Evolutionary conservation across 2,329 filamentous ascomycete species (phyloP), one percentile per base, ranked within the genome.

Genomic region (Claviceps sp.): DNA sequence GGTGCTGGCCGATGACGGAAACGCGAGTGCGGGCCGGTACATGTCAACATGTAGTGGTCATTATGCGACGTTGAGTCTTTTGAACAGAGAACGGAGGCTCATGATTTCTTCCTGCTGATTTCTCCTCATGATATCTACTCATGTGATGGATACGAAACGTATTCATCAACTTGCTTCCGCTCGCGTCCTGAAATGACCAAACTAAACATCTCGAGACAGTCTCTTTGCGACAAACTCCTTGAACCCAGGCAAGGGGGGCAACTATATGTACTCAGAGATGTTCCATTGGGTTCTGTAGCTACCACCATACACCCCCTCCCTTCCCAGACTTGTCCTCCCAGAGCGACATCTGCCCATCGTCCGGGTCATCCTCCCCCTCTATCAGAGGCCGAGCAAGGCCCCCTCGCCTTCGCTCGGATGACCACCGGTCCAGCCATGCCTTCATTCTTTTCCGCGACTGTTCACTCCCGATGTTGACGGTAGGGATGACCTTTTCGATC

Each of bases 401-500:
- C 6, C 76, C 77, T 57, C 71, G 73, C 54, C 76, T 69, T 61
- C 80, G 66, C 65, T 84, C 80, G 0, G 69, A 64, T 55, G 79
- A 60, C 81, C 81, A 85, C 46, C 76, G 70, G 58, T 85, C 81
- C 17, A 75, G 73, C 82, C 82, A 85, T 3, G 62, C 71, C 67
- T 79, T 83, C 80, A 84, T 84, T 54, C 77, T 71, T 57, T 71
- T 72, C 48, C 80, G 66, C 2, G 73, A 71, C 50, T 69, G 65
- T 53, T 81, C 79, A 60, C 75, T 82, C 1, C 79, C 80, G 1
- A 84, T 77, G 52, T 98, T 97, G 3, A 98, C 93, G 0, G 93
- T 98, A 0, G 93, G 93, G 16, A 98, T 85, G 6, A 98, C 79
- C 67, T 84, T 87, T 56, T 91, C 89, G 57, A 98, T 94, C 52